Base-by-base conservation (phyloP, 1,139 yeast genomes). In the Blastobotrys proliferans region DNA sequence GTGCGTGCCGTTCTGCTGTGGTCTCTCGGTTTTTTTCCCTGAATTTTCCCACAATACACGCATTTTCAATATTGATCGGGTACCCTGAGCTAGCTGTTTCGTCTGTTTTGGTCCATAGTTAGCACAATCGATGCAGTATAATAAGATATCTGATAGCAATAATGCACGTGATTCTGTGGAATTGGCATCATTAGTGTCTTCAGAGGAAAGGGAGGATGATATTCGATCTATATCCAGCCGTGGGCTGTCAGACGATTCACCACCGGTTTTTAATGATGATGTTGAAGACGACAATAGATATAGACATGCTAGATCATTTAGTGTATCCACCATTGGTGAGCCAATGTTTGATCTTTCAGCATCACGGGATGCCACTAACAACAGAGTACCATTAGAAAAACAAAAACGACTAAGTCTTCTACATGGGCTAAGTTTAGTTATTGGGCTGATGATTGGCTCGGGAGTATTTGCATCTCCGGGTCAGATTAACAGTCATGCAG, bases 401-500 rank as follows among this genome's bases (percentile, higher is more conserved):
- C 66, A 61, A 45, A 65, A 63, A 43, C 53, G 61, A 18, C 53
- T 67, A 22, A 61, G 60, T 18, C 55, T 61, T 41, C 37, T 64
- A 22, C 64, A 67, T 45, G 72, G 73, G 2, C 52, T 68, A 28
- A 65, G 68, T 16, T 55, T 68, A 22, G 71, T 68, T 2, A 57
- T 68, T 25, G 73, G 73, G 4, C 55, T 68, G 17, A 72, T 68
- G 49, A 64, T 68, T 29, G 73, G 73, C 10, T 67, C 73, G 4
- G 73, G 73, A 3, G 67, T 68, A 30, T 68, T 69, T 46, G 65
- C 72, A 20, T 67, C 72, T 9, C 73, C 73, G 2, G 64, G 67
- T 31, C 63, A 63, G 43, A 62, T 68, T 19, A 62, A 63, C 44
- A 47, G 58, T 9, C 60, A 59, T 38, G 64, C 69, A 0, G 70